A percentile compares a stretch with the other conserved stretches of the same genome.
Evolutionary conservation across 495 filamentous ascomycete genomes (phyloP).

Genomic region (Apiosordaria backusii): DNA sequence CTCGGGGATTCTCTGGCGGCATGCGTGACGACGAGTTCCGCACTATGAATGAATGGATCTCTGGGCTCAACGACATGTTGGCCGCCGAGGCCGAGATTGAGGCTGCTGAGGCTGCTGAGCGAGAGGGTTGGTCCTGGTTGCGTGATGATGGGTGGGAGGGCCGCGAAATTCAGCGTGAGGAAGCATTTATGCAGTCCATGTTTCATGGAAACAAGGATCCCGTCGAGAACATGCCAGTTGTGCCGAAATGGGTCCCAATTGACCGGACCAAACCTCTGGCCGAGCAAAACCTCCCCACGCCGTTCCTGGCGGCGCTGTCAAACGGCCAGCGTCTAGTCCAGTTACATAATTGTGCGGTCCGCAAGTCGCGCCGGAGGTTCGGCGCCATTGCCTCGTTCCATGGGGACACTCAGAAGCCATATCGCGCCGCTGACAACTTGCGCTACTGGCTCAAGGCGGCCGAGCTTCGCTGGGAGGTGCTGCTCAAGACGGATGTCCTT

Average conservation of each 20-base stretch:
- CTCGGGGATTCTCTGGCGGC: slow-evolving; percentile 81
- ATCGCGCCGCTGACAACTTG: slow-evolving; percentile 88
- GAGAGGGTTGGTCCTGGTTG: slow-evolving; percentile 74
- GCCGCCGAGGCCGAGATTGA: slow-evolving; percentile 71
- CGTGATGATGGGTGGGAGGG: slow-evolving; percentile 73
- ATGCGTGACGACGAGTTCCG: slow-evolving; percentile 69
- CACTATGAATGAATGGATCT: slow-evolving; percentile 72
- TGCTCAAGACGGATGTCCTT: slow-evolving; percentile 80
- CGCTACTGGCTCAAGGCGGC: slow-evolving; percentile 95
- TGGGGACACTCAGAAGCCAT: slow-evolving; percentile 87
- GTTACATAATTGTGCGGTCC: slow-evolving; percentile 83
- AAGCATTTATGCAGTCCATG: slow-evolving; percentile 71
- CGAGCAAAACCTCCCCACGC: slow-evolving; percentile 55
- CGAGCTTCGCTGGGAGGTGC: slow-evolving; percentile 88
- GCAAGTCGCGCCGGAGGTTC: slow-evolving; percentile 79
- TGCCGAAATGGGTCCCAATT: slow-evolving; percentile 70
- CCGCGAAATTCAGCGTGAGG: slow-evolving; percentile 71
- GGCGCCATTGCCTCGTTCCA: slow-evolving; percentile 89
- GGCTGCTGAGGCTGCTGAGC: slow-evolving; percentile 64
- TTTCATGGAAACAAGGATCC: slow-evolving; percentile 36
- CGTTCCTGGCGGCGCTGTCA: slow-evolving; percentile 68
- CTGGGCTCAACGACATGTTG: slow-evolving; percentile 69
- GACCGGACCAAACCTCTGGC: slow-evolving; percentile 32
- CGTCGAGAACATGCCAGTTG: slow-evolving; percentile 35
- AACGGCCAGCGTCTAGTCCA: slow-evolving; percentile 79